Conservation (phyloP, 192 early-diverging fungal genomes). For the Coemansia sp. region DNA sequence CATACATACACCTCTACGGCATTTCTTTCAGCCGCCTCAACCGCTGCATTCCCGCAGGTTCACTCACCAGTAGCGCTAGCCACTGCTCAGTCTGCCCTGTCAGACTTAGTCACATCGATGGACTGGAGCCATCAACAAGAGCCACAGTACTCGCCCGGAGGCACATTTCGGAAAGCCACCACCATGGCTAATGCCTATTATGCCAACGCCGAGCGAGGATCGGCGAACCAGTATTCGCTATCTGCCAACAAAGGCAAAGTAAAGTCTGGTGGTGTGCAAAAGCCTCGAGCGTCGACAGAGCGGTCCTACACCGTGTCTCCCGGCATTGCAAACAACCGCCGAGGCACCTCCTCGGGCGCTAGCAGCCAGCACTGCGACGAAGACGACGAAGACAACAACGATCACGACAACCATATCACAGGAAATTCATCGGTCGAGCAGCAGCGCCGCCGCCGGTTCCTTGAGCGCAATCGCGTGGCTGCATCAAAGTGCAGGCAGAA, state of each 20-base stretch:
- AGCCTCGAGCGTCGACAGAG: not conserved
- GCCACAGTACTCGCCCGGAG: not conserved
- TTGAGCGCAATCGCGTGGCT: constrained; percentile 88
- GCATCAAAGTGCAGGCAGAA: constrained; percentile 91
- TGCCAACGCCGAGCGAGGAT: constrained; percentile 12
- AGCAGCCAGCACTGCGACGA: constrained; percentile 1
- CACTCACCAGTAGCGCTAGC: not conserved
- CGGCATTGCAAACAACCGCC: not conserved
- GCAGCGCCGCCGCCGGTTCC: constrained; percentile 78
- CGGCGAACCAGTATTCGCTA: constrained; percentile 15
- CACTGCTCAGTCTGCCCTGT: not conserved
- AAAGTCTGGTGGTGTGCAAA: constrained; percentile 25
- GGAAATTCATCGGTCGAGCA: constrained; percentile 43
- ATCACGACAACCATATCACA: constrained; percentile 32
- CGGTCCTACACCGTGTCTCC: not conserved
- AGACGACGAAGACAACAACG: constrained; percentile 8
- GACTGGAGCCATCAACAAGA: not conserved
- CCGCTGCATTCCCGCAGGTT: not conserved
- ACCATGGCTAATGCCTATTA: no score
- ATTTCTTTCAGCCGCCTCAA: not conserved
- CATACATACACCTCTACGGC: not conserved
- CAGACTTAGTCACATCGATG: not conserved
- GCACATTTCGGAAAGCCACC: not conserved
- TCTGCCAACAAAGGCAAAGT: constrained; percentile 6
- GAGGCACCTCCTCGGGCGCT: constrained; percentile 1